Conservation (phyloP, 2,329 filamentous ascomycete species). For the Aspergillus hortae region DNA sequence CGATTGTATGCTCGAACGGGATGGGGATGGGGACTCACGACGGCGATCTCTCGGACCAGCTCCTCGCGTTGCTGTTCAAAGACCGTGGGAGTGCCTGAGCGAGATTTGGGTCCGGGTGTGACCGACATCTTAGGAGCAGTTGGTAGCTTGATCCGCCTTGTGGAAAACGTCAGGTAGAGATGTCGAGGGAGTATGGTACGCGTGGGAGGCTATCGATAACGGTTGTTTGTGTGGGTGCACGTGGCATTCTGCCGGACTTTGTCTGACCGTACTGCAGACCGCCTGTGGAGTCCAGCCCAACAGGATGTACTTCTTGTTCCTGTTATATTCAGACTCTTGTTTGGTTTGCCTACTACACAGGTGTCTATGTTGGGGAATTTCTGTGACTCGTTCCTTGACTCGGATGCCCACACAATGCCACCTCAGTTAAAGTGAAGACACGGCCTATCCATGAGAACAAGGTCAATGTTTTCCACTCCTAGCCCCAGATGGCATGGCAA, state of each 20-base stretch:
- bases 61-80: constrained; percentile 44
- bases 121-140: constrained; percentile 13
- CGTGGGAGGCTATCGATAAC: background rate
- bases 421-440: too few relatives aligned
- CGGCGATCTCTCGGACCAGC: constrained; percentile 42
- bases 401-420: too few relatives aligned
- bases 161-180: background rate
- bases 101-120: constrained; percentile 10
- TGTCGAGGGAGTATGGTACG: too few relatives aligned
- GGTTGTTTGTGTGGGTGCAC: background rate
- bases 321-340: too few relatives aligned
- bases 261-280: background rate
- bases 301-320: too few relatives aligned
- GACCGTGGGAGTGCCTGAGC: constrained; percentile 28
- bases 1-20: background rate
- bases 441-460: too few relatives aligned
- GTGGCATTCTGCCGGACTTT: background rate
- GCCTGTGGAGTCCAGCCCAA: background rate
- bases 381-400: too few relatives aligned
- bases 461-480: too few relatives aligned
- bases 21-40: constrained; percentile 28
- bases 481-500: too few relatives aligned
- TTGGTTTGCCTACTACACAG: too few relatives aligned
- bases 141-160: background rate
- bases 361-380: too few relatives aligned